phyloP scores from a whole-genome alignment of 169 alveolate genomes.

The Perkinsus olseni region DNA sequence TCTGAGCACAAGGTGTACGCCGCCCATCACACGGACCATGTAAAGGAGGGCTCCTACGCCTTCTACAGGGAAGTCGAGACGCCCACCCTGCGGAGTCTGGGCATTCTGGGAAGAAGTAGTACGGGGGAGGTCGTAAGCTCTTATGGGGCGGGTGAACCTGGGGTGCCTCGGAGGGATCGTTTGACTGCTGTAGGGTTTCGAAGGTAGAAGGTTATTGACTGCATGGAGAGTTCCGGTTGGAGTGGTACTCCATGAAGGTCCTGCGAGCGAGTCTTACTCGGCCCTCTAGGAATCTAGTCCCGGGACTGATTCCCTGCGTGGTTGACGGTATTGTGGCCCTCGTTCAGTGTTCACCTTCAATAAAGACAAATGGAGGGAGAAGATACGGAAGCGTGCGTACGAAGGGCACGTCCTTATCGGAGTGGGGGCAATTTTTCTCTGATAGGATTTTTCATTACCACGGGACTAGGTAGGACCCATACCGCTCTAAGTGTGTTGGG shows the following conservation, averaged over 20 bases:
- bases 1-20: neutral
- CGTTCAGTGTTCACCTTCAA: neutral
- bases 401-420: neutral
- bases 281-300: too few relatives aligned
- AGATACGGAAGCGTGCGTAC: neutral
- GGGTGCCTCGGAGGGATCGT: too few relatives aligned
- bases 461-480: neutral
- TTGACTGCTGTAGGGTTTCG: too few relatives aligned
- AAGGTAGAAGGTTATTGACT: too few relatives aligned
- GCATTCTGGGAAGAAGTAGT: neutral
- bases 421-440: neutral
- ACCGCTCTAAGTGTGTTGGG: neutral
- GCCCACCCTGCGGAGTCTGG: neutral
- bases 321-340: neutral
- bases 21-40: neutral
- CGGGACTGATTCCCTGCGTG: too few relatives aligned
- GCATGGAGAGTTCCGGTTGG: too few relatives aligned
- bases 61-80: neutral
- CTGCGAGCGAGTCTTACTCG: too few relatives aligned
- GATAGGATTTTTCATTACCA: neutral
- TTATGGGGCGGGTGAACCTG: too few relatives aligned
- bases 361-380: neutral
- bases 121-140: too few relatives aligned
- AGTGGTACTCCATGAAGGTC: too few relatives aligned
- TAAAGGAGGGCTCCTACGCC: neutral